Percentiles rank a stretch among this genome's conserved stretches.
Evolutionary conservation across 768 basidiomycete species (phyloP).

Genomic region (Leccinum disarticulatum): DNA sequence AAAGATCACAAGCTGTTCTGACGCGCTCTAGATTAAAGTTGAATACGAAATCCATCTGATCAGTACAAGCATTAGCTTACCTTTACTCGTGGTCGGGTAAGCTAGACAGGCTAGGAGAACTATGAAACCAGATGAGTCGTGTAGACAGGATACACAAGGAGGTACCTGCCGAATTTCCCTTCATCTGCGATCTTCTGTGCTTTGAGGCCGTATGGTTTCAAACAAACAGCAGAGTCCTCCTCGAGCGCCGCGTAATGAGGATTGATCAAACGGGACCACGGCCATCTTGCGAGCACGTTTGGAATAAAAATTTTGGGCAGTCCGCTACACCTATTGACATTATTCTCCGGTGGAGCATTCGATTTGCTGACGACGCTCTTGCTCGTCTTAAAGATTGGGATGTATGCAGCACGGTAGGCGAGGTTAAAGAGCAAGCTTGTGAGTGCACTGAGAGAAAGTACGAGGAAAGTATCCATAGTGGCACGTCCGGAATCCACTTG

Average conservation of each 20-base stretch:
- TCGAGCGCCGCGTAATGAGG: neutral
- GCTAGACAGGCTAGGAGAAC: neutral
- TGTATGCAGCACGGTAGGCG: neutral
- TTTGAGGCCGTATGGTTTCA: neutral
- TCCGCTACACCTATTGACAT: neutral
- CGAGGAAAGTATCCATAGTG: neutral
- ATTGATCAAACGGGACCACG: neutral
- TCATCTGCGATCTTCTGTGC: neutral
- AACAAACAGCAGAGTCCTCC: neutral
- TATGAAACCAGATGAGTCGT: neutral
- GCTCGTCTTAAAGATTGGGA: neutral
- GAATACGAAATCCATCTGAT: neutral
- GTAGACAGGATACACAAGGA: neutral
- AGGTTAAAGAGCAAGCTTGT: neutral
- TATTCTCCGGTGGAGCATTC: neutral
- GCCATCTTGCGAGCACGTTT: neutral
- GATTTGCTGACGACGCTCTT: neutral
- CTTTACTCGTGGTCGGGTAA: neutral
- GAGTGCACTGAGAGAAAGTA: neutral
- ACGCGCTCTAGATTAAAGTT: neutral
- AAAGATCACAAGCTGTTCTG: neutral
- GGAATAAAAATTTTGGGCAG: neutral
- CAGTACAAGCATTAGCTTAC: neutral
- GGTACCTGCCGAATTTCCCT: neutral
- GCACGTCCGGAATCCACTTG: neutral